Conservation (phyloP, 345 rosid species). For the Syzygium aqueum region DNA sequence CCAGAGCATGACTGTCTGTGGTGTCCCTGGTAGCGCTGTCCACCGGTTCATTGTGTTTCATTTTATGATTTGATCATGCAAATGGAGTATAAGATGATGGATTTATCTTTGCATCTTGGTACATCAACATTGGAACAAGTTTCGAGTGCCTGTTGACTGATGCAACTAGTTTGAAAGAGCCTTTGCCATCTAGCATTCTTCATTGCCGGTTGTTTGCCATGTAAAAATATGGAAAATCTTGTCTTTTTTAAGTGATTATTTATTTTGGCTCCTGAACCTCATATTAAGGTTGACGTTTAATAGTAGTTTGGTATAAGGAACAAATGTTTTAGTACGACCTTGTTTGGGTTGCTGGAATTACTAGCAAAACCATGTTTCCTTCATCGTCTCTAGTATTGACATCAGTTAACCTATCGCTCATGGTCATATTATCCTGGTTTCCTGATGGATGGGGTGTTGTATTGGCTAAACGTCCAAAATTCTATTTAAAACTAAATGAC, state of each 20-base stretch:
- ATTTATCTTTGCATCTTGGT: background rate
- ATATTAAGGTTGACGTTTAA: background rate
- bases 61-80: background rate
- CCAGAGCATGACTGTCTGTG: background rate
- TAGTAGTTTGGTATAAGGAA: background rate
- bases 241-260: background rate
- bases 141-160: background rate
- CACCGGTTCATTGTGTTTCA: background rate
- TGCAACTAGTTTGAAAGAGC: background rate
- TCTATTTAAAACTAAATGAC: background rate
- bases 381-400: background rate
- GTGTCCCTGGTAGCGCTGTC: background rate
- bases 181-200: background rate
- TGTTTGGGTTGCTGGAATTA: background rate
- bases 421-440: background rate
- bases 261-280: background rate
- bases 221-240: background rate
- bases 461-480: background rate
- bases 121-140: background rate
- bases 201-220: background rate
- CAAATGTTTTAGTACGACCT: background rate
- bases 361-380: background rate
- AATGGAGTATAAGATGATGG: background rate
- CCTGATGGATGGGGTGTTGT: background rate
- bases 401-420: background rate